Percentiles rank a stretch among this genome's conserved stretches.
Conservation (phyloP, 306 rosid species). For the Mucuna pruriens region DNA sequence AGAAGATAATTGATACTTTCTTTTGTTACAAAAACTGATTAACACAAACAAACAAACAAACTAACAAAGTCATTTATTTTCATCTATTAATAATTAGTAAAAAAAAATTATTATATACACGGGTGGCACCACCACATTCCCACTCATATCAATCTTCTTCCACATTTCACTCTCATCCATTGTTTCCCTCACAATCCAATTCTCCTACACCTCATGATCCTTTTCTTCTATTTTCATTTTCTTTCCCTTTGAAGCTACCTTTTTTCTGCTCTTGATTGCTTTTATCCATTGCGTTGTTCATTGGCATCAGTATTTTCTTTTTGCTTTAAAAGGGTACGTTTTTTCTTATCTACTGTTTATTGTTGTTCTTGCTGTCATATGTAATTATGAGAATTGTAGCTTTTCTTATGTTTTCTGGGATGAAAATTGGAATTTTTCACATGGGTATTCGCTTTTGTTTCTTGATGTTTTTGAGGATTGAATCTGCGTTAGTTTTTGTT, state of each 20-base stretch:
- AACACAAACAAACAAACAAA: background rate
- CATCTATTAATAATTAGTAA: background rate
- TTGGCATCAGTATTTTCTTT: background rate
- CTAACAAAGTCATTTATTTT: background rate
- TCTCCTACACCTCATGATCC: background rate
- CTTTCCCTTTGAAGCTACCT: background rate
- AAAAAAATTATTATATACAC: background rate
- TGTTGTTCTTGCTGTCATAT: background rate
- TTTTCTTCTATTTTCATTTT: background rate
- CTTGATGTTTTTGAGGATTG: background rate
- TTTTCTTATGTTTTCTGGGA: background rate
- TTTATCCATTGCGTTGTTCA: background rate
- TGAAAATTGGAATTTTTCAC: constrained; percentile 3
- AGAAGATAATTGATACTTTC: background rate
- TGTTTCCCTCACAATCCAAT: constrained; percentile 16
- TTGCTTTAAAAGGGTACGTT: constrained; percentile 28
- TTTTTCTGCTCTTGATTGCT: background rate
- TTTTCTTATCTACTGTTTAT: background rate
- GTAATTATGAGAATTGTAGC: background rate
- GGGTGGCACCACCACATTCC: constrained; percentile 35
- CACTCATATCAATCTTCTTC: constrained; percentile 27
- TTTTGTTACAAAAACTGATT: no score
- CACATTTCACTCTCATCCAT: constrained; percentile 43
- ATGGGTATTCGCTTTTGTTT: constrained; percentile 31
- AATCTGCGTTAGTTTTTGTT: constrained; percentile 3